Evolutionary conservation across 495 filamentous ascomycete species (phyloP), one percentile per base, ranked within the genome.

Genomic region (Glarea lozoyensis): DNA sequence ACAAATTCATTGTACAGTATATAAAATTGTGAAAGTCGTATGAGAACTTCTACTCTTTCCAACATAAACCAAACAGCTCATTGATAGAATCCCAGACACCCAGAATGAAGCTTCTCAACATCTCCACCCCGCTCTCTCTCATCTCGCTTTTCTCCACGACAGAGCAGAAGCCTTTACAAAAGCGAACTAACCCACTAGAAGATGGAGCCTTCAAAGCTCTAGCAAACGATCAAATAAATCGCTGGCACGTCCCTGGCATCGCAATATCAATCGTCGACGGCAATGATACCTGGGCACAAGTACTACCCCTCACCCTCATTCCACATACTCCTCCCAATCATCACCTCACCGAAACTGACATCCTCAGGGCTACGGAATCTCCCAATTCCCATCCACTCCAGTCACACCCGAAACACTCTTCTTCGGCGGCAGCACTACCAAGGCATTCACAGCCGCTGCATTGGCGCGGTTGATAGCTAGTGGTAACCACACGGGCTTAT

Each of bases 401-500:
- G 69, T 73, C 25, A 74, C 69, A 5, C 59, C 66, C 9, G 57
- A 66, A 16, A 60, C 66, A 9, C 57, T 69, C 10, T 69, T 69
- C 52, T 58, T 59, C 29, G 50, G 54, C 3, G 63, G 53, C 22
- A 74, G 69, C 49, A 79, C 73, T 1, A 78, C 71, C 17, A 79
- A 79, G 53, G 69, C 73, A 1, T 76, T 76, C 57, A 72, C 69
- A 7, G 66, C 66, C 1, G 70, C 76, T 10, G 57, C 62, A 18
- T 48, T 72, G 0, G 67, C 72, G 2, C 52, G 69, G 2, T 58
- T 68, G 0, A 64, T 79, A n/a, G n/a, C 32, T 10, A 58, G 57
- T 30, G 50, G 49, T 21, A 37, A 49, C 10, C 51, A 50, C 3
- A 49, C 56, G 2, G 54, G 62, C 3, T 52, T 79, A 30, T 46